A percentile compares a stretch with the other conserved stretches of the same genome.
Evolutionary conservation across 805 yeast genomes (phyloP).

Genomic region (Starmerella riodocensis): DNA sequence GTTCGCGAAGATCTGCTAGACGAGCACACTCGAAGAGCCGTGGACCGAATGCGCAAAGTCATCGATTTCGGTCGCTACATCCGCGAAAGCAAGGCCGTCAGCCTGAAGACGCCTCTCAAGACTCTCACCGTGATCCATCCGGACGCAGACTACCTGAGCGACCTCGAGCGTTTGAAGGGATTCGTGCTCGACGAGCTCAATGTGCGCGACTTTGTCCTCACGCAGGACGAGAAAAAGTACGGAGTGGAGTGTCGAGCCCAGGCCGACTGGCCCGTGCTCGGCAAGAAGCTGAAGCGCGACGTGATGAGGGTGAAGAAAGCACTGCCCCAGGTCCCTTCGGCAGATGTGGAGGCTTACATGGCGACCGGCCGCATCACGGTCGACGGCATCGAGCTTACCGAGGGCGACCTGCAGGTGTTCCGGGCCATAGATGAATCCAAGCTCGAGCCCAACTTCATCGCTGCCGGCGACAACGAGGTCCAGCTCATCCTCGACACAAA

Average conservation of each 20-base stretch:
- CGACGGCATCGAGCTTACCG: conserved; percentile 75
- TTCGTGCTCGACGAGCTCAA: conserved; percentile 87
- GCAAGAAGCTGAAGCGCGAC: conserved; percentile 91
- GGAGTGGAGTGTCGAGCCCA: conserved; percentile 87
- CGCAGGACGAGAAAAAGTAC: conserved; percentile 80
- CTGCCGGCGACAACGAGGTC: conserved; percentile 79
- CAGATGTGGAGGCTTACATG: conserved; percentile 65
- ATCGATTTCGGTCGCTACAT: conserved; percentile 92
- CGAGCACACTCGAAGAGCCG: conserved; percentile 72
- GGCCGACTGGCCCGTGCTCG: conserved; percentile 98
- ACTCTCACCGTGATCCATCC: conserved; percentile 74
- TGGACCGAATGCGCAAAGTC: conserved; percentile 90
- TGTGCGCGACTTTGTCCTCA: conserved; percentile 73
- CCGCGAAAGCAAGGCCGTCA: conserved; percentile 88
- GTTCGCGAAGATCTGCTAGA: conserved; percentile 73
- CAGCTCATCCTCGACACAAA: conserved; percentile 80
- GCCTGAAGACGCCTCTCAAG: conserved; percentile 89
- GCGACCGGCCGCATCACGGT: conserved; percentile 63
- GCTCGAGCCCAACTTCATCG: conserved; percentile 60
- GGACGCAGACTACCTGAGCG: conserved; percentile 59
- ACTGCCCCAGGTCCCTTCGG: conserved; percentile 67
- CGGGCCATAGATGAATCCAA: conserved; percentile 65
- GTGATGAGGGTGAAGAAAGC: conserved; percentile 91
- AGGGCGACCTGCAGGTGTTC: conserved; percentile 79
- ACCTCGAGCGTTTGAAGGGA: conserved; percentile 59